Base-by-base conservation (phyloP, 352 stramenopile genomes). In the Phytophthora pinifolia region DNA sequence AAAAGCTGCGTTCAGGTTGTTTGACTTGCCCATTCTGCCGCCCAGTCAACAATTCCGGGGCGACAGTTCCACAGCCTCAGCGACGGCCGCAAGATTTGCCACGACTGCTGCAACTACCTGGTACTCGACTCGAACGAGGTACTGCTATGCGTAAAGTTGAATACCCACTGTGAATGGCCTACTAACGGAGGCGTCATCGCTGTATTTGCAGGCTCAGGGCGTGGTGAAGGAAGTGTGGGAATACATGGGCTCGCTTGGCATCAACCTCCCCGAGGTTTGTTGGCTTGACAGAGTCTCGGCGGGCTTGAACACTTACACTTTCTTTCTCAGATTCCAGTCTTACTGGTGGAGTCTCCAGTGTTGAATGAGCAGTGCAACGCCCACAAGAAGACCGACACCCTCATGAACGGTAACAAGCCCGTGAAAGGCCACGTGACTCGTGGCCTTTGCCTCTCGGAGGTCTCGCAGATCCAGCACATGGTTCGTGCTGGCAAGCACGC, bases 221-320 rank as follows among this genome's bases (percentile, higher is more conserved):
- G 58, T 77, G n/a, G 68, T 88, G 9, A 65, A 72, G 34, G 75
- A 91, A 33, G 78, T 91, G 35, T 91, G 80, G 80, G 55, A 70
- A 27, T 91, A 86, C 46, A 79, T 91, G 67, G 59, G 57, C 8
- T 84, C 71, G 13, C 76, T 88, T n/a, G 80, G 80, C 15, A 86
- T 91, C 27, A 46, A 69, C 32, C 54, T 89, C 5, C 80, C 80
- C 30, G 63, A 79, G 53, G 75, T 87, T 49, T 18, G 47, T 48
- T n/a, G 9, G 12, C 25, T 31, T 33, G 3, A 44, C 7, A 22
- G 22, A 43, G 13, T 17, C 17, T 9, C 27, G 1, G 9, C n/a
- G n/a, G 32, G 32, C 38, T 56, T 22, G 57, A 9, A 27, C 13
- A 10, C 6, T 39, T 10, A 9, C 10, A 15, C 15, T 22, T 46